phyloP scores from a whole-genome alignment of 345 rosid species.

The Euclidium syriacum region DNA sequence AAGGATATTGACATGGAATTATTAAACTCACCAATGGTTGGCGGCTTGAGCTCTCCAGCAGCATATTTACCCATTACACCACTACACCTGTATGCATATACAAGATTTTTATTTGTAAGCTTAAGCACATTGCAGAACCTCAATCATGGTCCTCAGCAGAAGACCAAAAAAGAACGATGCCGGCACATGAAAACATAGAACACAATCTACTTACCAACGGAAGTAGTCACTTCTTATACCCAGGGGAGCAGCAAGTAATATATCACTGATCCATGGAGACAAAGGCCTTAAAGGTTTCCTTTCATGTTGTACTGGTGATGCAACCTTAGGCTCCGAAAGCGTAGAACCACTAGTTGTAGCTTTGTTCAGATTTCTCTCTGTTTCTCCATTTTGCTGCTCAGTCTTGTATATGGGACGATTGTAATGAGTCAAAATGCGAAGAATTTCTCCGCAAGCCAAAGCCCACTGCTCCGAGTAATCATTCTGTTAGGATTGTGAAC shows the following conservation, averaged over 20 bases:
- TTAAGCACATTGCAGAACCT: background rate
- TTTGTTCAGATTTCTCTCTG: slow-evolving; percentile 48
- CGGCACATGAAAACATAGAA: background rate
- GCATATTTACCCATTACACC: slow-evolving; percentile 99
- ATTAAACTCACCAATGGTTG: slow-evolving; percentile 61
- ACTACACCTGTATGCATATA: slow-evolving; percentile 73
- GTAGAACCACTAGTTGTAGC: slow-evolving; percentile 42
- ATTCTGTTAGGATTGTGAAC: slow-evolving; percentile 42
- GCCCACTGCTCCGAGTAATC: slow-evolving; percentile 99
- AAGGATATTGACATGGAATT: slow-evolving; percentile 2
- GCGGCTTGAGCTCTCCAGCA: slow-evolving; percentile 97
- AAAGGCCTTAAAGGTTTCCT: slow-evolving; percentile 89
- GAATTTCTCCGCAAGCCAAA: slow-evolving; percentile 92
- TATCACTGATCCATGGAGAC: slow-evolving; percentile 95
- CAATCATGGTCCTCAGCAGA: background rate
- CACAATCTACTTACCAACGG: slow-evolving; percentile 65
- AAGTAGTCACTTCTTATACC: slow-evolving; percentile 96
- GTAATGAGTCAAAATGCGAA: slow-evolving; percentile 93
- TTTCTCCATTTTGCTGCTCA: slow-evolving; percentile 54
- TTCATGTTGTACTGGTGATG: slow-evolving; percentile 52
- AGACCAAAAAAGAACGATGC: background rate
- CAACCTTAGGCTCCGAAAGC: slow-evolving; percentile 36
- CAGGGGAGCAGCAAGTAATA: slow-evolving; percentile 88
- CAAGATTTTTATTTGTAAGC: background rate
- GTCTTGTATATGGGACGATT: slow-evolving; percentile 88